Evolutionary conservation across 78 protist species (phyloP), one percentile per base, ranked within the genome.

Genomic region (Dictyostelium capitatum): DNA sequence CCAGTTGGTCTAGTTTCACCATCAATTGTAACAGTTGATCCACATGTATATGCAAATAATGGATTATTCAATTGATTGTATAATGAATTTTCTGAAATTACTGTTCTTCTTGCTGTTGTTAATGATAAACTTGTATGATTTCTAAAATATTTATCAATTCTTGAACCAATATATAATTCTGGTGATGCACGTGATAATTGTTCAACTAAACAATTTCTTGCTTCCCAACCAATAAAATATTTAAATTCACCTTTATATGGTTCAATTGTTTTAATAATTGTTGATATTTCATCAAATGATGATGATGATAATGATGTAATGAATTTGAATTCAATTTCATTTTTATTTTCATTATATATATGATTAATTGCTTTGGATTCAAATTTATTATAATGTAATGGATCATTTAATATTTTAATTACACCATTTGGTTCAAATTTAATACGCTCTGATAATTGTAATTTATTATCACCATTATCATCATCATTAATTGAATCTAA

Each of bases 101-200:
- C 89, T 3, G 83, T 62, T 37, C 95, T 64, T 30, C 87, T 47
- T 0, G 95, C 95, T 6, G 65, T 64, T 0, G 95, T 91, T 9
- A 46, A 15, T 20, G 92, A 32, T 11, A 85, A 30, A 47, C 32
- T 30, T 14, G 83, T 57, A 15, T 70, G 28, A 48, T 37, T 57
- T 25, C 92, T 32, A 75, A 74, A 62, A 46, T 43, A 59, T 25
- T 85, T 85, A 9, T 72, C 64, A 15, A 47, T 23, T 8, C 92
- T 17, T 10, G 54, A 23, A 11, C 20, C 3, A 12, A 85, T 23
- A 11, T 20, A 32, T 6, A 85, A 28, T 9, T 85, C 92, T 2
- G 92, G 92, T 20, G 28, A 12, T 14, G 1, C 43, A 37, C 1
- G 43, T 37, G n/a, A 3, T 37, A 37, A 37, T 37, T 37, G 43